Evolutionary conservation across 345 rosid genomes (phyloP).

Genomic region (Garcia nutans): DNA sequence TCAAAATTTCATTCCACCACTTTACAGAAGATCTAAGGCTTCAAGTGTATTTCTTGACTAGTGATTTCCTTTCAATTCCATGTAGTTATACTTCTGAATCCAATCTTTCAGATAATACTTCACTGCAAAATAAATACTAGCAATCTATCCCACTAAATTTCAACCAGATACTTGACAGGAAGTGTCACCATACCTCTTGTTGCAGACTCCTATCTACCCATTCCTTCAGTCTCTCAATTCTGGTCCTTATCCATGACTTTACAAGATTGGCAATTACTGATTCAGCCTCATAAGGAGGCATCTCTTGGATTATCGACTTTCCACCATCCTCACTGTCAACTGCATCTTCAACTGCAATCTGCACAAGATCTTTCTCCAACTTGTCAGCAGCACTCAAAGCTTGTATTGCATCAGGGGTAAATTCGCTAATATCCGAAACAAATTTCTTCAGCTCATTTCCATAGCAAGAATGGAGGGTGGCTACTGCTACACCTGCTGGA

Average conservation of each 20-base stretch:
- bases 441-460: conserved; percentile 90
- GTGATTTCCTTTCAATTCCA: neutral
- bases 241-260: conserved; percentile 74
- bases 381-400: conserved; percentile 90
- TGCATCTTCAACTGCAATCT: conserved; percentile 94
- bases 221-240: conserved; percentile 81
- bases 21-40: neutral
- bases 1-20: neutral
- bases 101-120: neutral
- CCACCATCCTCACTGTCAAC: conserved; percentile 99
- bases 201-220: conserved; percentile 86
- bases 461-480: conserved; percentile 92
- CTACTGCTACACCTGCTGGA: conserved; percentile 97
- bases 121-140: neutral
- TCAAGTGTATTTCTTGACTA: neutral
- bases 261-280: conserved; percentile 80
- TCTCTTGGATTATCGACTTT: conserved; percentile 92
- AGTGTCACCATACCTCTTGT: conserved; percentile 60
- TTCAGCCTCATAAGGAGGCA: conserved; percentile 97
- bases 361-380: conserved; percentile 95
- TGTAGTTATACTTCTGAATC: neutral
- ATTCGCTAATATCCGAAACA: conserved; percentile 58
- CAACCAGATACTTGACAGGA: neutral
- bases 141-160: conserved; percentile 1
- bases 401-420: conserved; percentile 87